Evolutionary conservation across 306 rosid species (phyloP).

Genomic region (Trichosanthes cucumerina): DNA sequence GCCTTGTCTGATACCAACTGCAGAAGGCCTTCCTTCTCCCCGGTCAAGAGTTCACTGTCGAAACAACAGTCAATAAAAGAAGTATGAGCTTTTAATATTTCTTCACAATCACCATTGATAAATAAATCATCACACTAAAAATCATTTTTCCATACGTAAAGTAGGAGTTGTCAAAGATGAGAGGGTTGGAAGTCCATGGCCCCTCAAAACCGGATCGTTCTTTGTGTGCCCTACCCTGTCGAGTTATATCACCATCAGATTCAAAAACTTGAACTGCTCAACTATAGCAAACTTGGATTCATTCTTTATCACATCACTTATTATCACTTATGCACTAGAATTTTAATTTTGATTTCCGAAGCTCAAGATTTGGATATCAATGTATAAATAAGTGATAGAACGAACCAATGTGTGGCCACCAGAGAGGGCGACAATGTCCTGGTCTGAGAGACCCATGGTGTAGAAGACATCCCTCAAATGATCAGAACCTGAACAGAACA

Average conservation of each 20-base stretch:
- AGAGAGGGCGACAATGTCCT: conserved; percentile 87
- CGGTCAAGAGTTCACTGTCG: conserved; percentile 53
- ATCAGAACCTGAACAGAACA: conserved; percentile 50
- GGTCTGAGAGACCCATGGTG: conserved; percentile 81
- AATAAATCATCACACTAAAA: too few species aligned
- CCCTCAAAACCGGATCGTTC: conserved; percentile 99
- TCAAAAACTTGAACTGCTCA: not conserved
- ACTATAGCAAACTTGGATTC: not conserved
- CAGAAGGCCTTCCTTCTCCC: conserved; percentile 85
- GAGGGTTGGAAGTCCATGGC: conserved; percentile 87
- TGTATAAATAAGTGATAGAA: not conserved
- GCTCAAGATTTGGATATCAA: not conserved
- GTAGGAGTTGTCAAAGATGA: conserved; percentile 79
- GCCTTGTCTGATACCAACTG: conserved; percentile 76
- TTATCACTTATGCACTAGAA: not conserved
- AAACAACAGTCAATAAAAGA: not conserved
- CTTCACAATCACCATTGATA: not conserved
- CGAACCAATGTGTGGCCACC: conserved; percentile 88
- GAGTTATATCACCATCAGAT: not conserved
- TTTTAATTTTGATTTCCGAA: not conserved
- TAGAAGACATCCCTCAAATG: conserved; percentile 81
- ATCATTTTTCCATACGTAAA: conserved; percentile 40
- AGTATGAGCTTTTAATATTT: not conserved
- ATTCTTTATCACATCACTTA: not conserved
- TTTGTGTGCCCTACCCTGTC: conserved; percentile 90